A percentile compares a stretch with the other conserved stretches of the same genome.
phyloP scores from a whole-genome alignment of 2,329 filamentous ascomycete genomes.

The Penicillium sp. region DNA sequence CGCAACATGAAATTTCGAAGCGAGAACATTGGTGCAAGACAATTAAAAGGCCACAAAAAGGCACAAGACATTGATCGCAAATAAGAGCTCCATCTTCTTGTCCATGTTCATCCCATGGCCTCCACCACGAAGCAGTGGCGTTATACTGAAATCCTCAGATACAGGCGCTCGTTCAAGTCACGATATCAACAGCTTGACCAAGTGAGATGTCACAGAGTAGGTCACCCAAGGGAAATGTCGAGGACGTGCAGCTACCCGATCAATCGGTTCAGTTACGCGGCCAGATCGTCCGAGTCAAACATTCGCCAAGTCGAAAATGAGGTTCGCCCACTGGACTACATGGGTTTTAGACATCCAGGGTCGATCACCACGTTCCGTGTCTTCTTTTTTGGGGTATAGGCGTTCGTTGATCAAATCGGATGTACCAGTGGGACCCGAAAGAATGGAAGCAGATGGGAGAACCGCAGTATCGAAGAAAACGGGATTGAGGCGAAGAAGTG shows the following conservation, averaged over 20 bases:
- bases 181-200: too few relatives aligned
- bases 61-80: neutral
- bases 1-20: neutral
- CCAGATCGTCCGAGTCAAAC: too few relatives aligned
- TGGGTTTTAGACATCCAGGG: conserved; percentile 7
- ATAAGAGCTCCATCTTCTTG: too few relatives aligned
- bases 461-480: conserved; percentile 20
- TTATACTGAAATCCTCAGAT: conserved; percentile 20
- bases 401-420: neutral
- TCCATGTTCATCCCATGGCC: too few relatives aligned
- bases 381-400: neutral
- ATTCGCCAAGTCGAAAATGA: neutral
- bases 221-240: too few relatives aligned
- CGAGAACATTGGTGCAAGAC: neutral
- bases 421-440: conserved; percentile 9
- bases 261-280: too few relatives aligned
- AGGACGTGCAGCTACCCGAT: too few relatives aligned
- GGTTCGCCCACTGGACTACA: conserved; percentile 17
- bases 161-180: conserved; percentile 5
- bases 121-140: conserved; percentile 9
- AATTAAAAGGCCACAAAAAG: neutral
- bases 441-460: conserved; percentile 21
- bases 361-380: neutral
- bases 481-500: conserved; percentile 31
- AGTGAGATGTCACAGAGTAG: too few relatives aligned